A percentile compares a stretch with the other conserved stretches of the same genome.
phyloP scores from a whole-genome alignment of 495 filamentous ascomycete genomes.

The Amphirosellinia nigrospora region DNA sequence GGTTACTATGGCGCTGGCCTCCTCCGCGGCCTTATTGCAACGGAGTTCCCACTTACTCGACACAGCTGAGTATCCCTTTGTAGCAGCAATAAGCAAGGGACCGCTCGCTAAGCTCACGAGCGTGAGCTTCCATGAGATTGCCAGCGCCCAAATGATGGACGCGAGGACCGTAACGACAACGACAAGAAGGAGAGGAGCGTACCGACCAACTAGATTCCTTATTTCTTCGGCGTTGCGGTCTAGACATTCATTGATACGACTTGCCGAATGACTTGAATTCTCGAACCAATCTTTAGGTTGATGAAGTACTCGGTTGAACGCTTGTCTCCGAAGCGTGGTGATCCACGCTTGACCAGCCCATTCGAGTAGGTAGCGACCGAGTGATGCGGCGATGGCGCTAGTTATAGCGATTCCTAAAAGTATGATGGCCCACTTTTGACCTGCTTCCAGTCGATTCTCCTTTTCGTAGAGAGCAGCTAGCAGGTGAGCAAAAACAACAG shows the following conservation, averaged over 20 bases:
- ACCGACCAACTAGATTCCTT: constrained; percentile 78
- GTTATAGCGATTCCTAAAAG: constrained; percentile 71
- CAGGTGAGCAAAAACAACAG: constrained; percentile 76
- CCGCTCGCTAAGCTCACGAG: constrained; percentile 72
- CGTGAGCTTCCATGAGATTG: constrained; percentile 81
- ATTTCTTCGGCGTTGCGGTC: constrained; percentile 89
- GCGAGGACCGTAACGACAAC: constrained; percentile 67
- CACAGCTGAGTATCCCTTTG: constrained; percentile 63
- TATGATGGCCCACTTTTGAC: constrained; percentile 69
- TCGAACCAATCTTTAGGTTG: constrained; percentile 91
- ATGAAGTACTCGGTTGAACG: constrained; percentile 71
- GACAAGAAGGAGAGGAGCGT: constrained; percentile 71
- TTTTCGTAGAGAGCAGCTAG: constrained; percentile 69
- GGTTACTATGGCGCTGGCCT: constrained; percentile 64
- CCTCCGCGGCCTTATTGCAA: constrained; percentile 64
- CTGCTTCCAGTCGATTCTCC: constrained; percentile 47
- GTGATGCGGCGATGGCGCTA: constrained; percentile 68
- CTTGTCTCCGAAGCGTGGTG: constrained; percentile 69
- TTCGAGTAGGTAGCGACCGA: constrained; percentile 74
- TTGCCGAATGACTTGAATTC: constrained; percentile 65
- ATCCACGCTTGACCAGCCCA: constrained; percentile 79
- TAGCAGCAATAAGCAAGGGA: constrained; percentile 71
- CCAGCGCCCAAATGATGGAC: constrained; percentile 74
- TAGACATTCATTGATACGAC: constrained; percentile 69
- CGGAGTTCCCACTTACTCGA: constrained; percentile 73